phyloP scores from a whole-genome alignment of 1,139 yeast species.

The Pichia sp. region DNA sequence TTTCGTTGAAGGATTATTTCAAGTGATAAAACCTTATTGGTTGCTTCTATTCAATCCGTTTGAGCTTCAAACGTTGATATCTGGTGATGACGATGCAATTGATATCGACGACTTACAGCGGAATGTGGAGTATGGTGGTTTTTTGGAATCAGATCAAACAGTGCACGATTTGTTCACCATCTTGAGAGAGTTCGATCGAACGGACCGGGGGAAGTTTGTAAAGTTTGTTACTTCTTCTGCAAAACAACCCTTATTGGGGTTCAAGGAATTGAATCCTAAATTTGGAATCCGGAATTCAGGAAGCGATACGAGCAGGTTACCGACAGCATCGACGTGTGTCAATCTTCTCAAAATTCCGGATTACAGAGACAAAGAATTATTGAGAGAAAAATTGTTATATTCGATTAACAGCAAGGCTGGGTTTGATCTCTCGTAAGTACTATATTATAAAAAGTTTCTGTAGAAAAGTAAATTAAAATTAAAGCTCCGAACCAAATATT shows the following conservation, averaged over 20 bases:
- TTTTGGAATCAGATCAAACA: constrained; percentile 49
- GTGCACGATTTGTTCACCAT: constrained; percentile 71
- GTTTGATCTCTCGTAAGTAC: constrained; percentile 62
- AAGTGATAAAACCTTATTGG: constrained; percentile 70
- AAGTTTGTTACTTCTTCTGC: constrained; percentile 91
- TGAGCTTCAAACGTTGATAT: constrained; percentile 79
- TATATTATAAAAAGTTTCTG: neutral
- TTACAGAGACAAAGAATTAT: constrained; percentile 54
- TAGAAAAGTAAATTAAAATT: neutral
- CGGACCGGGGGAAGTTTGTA: constrained; percentile 59
- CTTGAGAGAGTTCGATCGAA: constrained; percentile 58
- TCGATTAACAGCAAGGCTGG: constrained; percentile 81
- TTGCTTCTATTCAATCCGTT: constrained; percentile 75
- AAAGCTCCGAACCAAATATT: neutral
- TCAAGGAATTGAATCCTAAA: constrained; percentile 64
- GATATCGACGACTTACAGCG: constrained; percentile 63
- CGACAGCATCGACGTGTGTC: constrained; percentile 92
- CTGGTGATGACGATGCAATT: constrained; percentile 73
- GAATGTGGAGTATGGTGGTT: constrained; percentile 70
- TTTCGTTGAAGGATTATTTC: constrained; percentile 69
- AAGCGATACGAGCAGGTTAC: constrained; percentile 50
- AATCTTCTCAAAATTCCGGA: constrained; percentile 83
- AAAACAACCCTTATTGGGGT: constrained; percentile 87
- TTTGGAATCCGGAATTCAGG: constrained; percentile 82
- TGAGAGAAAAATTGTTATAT: constrained; percentile 63